Base-by-base conservation (phyloP, 2,329 filamentous ascomycete species). In the Alternaria dauci region DNA sequence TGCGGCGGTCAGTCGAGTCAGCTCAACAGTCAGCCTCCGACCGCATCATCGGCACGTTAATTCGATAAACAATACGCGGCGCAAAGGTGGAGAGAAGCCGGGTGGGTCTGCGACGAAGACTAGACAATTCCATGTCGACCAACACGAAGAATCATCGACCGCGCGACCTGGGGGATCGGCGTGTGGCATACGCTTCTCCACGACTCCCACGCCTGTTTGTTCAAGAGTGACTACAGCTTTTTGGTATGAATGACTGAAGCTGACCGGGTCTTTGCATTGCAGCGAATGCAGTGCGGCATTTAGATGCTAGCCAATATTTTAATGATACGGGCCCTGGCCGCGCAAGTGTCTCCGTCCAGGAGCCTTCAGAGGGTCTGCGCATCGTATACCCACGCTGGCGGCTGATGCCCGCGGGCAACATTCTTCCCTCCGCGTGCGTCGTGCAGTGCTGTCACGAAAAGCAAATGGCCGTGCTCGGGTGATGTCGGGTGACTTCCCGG, bases 11-110 rank as follows among this genome's bases (percentile, higher is more conserved):
- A 53, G 57, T 43, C 51, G 39, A 55, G 54, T 60, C 56, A 51
- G 51, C 54, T 48, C 53, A 63, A 54, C 65, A 61, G 58, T 62
- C 62, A 64, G 66, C 61, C 58, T 18, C 59, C 43, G 14, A 52
- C 41, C 39, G 59, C 59, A 58, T 61, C 43, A 64, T 59, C 42
- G 51, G 46, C 52, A 36, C 32, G 34, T 25, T 59, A 50, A 61
- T 67, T 66, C 62, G 66, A 42, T 39, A 48, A 36, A 20, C 36
- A 20, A 23, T 48, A 28, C 55, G 52, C 59, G 39, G 61, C 59
- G 52, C 55, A 47, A 56, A 52, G 59, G 65, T 58, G 62, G 60
- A 65, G 55, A 50, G 56, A 26, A 34, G 52, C 43, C 23, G 57
- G 41, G 61, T 63, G 63, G 65, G 60, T 61, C 65, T 38, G 32